These are phyloP conservation scores for Erigeron canadensis DNA, from an alignment of 129 eudicot species.

Conservation along the genomic window DNA sequence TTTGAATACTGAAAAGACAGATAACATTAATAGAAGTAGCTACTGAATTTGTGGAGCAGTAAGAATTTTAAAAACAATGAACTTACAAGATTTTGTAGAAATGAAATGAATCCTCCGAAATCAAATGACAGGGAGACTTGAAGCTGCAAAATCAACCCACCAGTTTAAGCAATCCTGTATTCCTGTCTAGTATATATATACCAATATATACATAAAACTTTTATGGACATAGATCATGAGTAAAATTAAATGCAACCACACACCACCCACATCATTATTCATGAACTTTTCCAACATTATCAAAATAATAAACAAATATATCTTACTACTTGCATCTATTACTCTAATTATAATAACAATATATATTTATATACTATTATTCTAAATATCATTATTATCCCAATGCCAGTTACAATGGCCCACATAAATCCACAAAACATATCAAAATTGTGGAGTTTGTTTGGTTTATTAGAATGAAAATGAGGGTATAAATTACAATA, in stretches of 20 bases:
- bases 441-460: slow-evolving; percentile 8
- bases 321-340: neutral
- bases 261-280: slow-evolving; percentile 49
- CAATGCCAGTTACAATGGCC: slow-evolving; percentile 35
- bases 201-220: slow-evolving; percentile 13
- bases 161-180: slow-evolving; percentile 17
- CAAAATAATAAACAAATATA: slow-evolving; percentile 17
- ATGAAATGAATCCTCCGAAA: slow-evolving; percentile 20
- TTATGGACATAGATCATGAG: no score
- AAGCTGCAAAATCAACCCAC: slow-evolving; percentile 40
- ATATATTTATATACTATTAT: no score
- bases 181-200: slow-evolving; percentile 12
- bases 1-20: no score
- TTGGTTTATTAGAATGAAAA: slow-evolving; percentile 23
- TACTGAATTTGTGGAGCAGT: slow-evolving; percentile 15
- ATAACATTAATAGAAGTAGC: no score
- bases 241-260: slow-evolving; percentile 24
- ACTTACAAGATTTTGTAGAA: slow-evolving; percentile 38
- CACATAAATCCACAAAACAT: slow-evolving; percentile 34
- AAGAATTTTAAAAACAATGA: slow-evolving; percentile 7
- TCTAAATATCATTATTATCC: neutral
- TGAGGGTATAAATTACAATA: no score
- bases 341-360: neutral
- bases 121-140: slow-evolving; percentile 31
- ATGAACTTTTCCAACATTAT: slow-evolving; percentile 37